Percentiles rank a stretch among this genome's conserved stretches.
Conservation (phyloP, 768 basidiomycete genomes). For the Podaxis sp. region DNA sequence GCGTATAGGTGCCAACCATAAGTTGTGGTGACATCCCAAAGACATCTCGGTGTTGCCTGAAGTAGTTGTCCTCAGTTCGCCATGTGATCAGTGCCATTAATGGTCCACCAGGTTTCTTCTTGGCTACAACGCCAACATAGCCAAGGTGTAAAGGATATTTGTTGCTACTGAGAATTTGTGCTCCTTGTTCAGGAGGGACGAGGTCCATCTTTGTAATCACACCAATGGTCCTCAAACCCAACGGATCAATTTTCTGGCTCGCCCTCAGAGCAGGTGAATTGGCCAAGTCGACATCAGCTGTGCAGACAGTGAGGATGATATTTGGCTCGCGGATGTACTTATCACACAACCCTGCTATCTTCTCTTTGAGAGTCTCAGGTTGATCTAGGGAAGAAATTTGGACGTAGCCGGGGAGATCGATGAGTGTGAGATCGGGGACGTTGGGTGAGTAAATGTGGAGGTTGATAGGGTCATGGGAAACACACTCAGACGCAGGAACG, state of each 20-base stretch:
- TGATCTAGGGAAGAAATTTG: conserved; percentile 95
- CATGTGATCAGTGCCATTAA: conserved; percentile 50
- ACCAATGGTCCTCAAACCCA: conserved; percentile 94
- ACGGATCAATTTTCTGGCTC: conserved; percentile 89
- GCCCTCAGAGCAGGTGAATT: conserved; percentile 96
- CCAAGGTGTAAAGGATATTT: conserved; percentile 97
- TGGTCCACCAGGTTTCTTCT: conserved; percentile 57
- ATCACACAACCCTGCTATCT: conserved; percentile 87
- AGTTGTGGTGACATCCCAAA: conserved; percentile 66
- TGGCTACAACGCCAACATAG: conserved; percentile 95
- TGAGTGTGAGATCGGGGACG: conserved; percentile 96
- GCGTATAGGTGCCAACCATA: conserved; percentile 90
- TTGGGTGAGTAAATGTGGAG: conserved; percentile 94
- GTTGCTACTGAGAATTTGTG: conserved; percentile 78
- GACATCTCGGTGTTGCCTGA: conserved; percentile 57
- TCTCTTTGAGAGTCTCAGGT: conserved; percentile 91
- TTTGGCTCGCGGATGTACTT: conserved; percentile 99
- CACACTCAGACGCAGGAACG: conserved; percentile 82
- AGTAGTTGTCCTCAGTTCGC: conserved; percentile 67
- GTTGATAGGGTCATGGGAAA: conserved; percentile 95
- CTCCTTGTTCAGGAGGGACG: conserved; percentile 85
- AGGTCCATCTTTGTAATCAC: conserved; percentile 99
- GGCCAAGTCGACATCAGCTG: conserved; percentile 97
- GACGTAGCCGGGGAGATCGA: conserved; percentile 96
- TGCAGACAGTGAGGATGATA: conserved; percentile 95